Base-by-base conservation (phyloP, 768 basidiomycete genomes). In the Chiua virens region DNA sequence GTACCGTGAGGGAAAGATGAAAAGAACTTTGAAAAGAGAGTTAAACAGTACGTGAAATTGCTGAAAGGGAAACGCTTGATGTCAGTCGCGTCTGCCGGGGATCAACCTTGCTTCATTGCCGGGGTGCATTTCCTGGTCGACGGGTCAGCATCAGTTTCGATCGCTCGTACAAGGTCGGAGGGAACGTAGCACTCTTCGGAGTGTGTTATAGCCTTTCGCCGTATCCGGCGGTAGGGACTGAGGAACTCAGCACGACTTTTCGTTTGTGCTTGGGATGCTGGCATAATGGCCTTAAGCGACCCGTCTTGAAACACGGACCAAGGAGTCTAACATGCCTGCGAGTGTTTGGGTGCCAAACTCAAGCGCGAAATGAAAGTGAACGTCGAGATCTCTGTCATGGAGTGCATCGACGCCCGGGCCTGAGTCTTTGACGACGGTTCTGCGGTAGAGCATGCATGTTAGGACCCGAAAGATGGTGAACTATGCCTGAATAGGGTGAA, bases 291-390 rank as follows among this genome's bases (percentile, higher is more conserved):
- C 80, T 83, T 83, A 80, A 84, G 76, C 80, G 80, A 82, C 81
- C 83, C 81, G 81, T 85, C 83, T 85, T 85, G 83, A 85, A 85
- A 85, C 83, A 84, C 80, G 82, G 85, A 85, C 84, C 82, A 86
- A 87, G 85, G 83, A 87, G 84, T 86, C 83, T 82, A 86, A 84
- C 85, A 82, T 83, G 78, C 80, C 72, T 80, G 83, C 83, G 80
- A 86, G 85, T 86, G 77, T 84, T 83, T 76, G 81, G 82, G 82
- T 80, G 80, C 72, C 71, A 83, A 85, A 85, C 82, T 75, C 79
- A 70, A 71, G 75, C 71, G 81, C 79, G 77, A 61, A 84, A 83
- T 79, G 78, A 84, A 85, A 84, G 82, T 83, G 78, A 83, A 79
- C 77, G 80, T 79, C 75, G 79, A 75, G 79, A 79, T 68, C 78